phyloP scores from a whole-genome alignment of 164 flowering plant species.

The Magnolia officinalis region DNA sequence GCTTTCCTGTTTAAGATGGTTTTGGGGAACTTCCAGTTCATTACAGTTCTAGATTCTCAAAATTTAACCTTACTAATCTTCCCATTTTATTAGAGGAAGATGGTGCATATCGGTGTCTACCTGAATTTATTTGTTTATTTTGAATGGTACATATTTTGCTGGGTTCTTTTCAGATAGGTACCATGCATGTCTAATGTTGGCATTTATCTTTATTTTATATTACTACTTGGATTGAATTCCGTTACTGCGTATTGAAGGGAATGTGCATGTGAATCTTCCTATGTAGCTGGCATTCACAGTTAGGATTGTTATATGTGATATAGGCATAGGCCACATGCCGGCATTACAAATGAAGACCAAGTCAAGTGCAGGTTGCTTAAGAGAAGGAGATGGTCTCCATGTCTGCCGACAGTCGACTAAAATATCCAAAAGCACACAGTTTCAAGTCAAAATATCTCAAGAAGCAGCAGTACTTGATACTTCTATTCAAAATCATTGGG shows the following conservation, averaged over 20 bases:
- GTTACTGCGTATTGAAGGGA: background rate
- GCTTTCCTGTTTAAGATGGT: background rate
- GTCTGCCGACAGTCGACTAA: slow-evolving; percentile 26
- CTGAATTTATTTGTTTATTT: background rate
- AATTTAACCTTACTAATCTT: background rate
- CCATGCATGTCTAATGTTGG: background rate
- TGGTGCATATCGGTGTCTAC: background rate
- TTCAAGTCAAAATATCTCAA: slow-evolving; percentile 23
- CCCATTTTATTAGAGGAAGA: background rate
- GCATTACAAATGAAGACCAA: slow-evolving; percentile 33
- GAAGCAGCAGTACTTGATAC: slow-evolving; percentile 16
- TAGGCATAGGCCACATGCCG: slow-evolving; percentile 18
- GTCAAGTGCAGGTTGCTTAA: slow-evolving; percentile 11
- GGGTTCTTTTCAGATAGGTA: background rate
- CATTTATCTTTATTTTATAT: background rate
- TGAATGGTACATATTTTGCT: background rate
- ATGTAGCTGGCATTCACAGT: background rate
- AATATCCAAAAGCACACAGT: slow-evolving; percentile 29
- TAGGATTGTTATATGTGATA: slow-evolving; percentile 9
- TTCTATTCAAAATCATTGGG: slow-evolving; percentile 9
- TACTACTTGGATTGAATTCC: background rate
- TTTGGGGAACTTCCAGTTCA: too few relatives aligned
- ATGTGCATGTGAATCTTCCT: background rate
- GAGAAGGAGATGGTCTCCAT: slow-evolving; percentile 25
- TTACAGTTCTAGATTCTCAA: too few relatives aligned